phyloP scores from a whole-genome alignment of 2,329 filamentous ascomycete genomes.

The Rutstroemia sydowiana region DNA sequence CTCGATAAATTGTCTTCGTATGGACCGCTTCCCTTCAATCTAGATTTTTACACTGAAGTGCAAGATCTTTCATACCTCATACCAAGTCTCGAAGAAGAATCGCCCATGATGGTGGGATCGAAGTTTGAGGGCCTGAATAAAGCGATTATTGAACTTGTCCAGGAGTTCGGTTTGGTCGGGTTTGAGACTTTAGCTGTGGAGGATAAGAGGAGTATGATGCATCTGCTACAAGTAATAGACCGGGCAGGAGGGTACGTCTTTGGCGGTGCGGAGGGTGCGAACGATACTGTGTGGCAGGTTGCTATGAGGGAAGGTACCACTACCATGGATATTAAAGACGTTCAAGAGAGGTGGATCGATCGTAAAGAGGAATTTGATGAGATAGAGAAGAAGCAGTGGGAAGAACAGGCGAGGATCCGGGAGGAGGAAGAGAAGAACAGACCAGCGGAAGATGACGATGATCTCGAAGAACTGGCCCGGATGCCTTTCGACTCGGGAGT shows the following conservation, averaged over 20 bases:
- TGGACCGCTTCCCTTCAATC: conserved; percentile 82
- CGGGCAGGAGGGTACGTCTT: conserved; percentile 90
- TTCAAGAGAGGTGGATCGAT: conserved; percentile 95
- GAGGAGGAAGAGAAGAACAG: conserved; percentile 33
- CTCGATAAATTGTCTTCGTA: conserved; percentile 90
- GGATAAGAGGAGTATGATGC: conserved; percentile 96
- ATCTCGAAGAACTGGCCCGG: conserved; percentile 14
- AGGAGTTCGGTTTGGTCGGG: conserved; percentile 80
- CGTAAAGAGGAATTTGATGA: conserved; percentile 78
- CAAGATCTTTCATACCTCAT: conserved; percentile 84
- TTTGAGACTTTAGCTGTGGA: conserved; percentile 95
- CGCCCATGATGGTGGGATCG: conserved; percentile 56
- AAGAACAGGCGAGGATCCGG: conserved; percentile 59
- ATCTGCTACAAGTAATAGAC: conserved; percentile 80
- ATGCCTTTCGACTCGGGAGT: conserved; percentile 34
- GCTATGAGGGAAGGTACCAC: conserved; percentile 74
- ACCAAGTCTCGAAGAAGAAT: conserved; percentile 72
- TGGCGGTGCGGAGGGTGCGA: conserved; percentile 80
- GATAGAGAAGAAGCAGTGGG: conserved; percentile 62
- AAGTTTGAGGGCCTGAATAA: conserved; percentile 83
- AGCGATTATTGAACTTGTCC: conserved; percentile 78
- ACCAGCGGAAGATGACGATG: conserved; percentile 22
- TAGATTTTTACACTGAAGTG: conserved; percentile 96
- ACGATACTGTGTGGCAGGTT: conserved; percentile 95
- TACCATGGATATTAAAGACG: conserved; percentile 74